Evolutionary conservation across 225 moss, liverwort and hornwort genomes (phyloP).

Genomic region (Bryum argenteum): DNA sequence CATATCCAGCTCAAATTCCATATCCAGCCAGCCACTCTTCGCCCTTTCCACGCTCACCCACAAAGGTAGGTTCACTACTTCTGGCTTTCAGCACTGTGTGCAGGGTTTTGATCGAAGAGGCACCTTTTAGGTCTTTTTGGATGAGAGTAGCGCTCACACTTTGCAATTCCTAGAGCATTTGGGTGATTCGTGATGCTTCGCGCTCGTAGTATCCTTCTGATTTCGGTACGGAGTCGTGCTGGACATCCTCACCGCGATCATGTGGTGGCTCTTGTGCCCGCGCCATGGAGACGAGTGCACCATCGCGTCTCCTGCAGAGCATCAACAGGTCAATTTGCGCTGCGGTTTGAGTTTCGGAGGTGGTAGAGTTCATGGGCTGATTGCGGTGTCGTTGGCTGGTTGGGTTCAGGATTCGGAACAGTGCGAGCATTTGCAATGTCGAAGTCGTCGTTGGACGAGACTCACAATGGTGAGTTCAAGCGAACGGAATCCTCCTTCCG

Average conservation of each 20-base stretch:
- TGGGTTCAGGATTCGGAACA: slow-evolving; percentile 29
- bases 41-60: not conserved
- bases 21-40: not conserved
- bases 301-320: slow-evolving; percentile 9
- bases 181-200: slow-evolving; percentile 34
- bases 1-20: not conserved
- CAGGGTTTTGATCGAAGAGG: not conserved
- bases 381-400: not conserved
- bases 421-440: slow-evolving; percentile 30
- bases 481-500: slow-evolving; percentile 53
- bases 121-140: not conserved
- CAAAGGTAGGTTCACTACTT: not conserved
- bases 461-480: slow-evolving; percentile 48
- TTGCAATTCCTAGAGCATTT: not conserved
- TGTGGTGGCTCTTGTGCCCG: slow-evolving; percentile 28
- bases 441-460: slow-evolving; percentile 45
- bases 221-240: slow-evolving; percentile 28
- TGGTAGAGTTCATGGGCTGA: not conserved
- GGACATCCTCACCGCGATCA: slow-evolving; percentile 1
- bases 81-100: no score
- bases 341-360: not conserved
- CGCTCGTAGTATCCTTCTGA: slow-evolving; percentile 35
- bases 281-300: slow-evolving; percentile 24
- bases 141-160: not conserved
- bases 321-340: slow-evolving; percentile 27